Percentiles rank a stretch among this genome's conserved stretches.
Conservation (phyloP, 2,329 filamentous ascomycete species). For the Fusarium verrucosum region DNA sequence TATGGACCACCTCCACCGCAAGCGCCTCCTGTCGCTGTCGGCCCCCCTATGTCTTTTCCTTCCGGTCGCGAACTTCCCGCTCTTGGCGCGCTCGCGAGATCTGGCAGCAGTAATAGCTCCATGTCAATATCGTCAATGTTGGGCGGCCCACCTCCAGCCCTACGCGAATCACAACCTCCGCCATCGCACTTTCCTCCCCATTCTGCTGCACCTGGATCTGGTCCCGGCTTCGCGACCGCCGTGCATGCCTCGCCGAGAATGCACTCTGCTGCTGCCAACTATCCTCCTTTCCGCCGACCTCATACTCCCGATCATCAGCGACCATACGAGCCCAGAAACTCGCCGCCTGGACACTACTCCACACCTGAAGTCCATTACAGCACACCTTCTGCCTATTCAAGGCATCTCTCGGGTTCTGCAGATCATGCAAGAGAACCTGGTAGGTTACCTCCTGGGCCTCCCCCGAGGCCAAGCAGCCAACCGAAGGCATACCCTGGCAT, state of each 20-base stretch:
- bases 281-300: conserved; percentile 70
- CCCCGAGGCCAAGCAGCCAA: conserved; percentile 62
- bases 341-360: conserved; percentile 61
- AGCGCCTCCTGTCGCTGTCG: conserved; percentile 54
- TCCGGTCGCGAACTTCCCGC: conserved; percentile 64
- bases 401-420: conserved; percentile 58
- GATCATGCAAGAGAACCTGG: conserved; percentile 56
- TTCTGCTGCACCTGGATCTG: conserved; percentile 53
- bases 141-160: conserved; percentile 58
- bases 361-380: conserved; percentile 69
- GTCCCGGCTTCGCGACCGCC: conserved; percentile 57
- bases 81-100: conserved; percentile 59
- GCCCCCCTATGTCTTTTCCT: conserved; percentile 57
- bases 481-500: conserved; percentile 59
- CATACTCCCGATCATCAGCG: conserved; percentile 77
- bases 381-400: conserved; percentile 66
- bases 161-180: conserved; percentile 55
- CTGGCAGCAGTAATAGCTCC: conserved; percentile 59
- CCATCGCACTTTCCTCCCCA: conserved; percentile 56
- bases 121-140: conserved; percentile 72
- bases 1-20: conserved; percentile 60
- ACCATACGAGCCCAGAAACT: conserved; percentile 61
- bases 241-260: conserved; percentile 66
- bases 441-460: conserved; percentile 53
- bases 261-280: conserved; percentile 65